Evolutionary conservation across 2,329 filamentous ascomycete genomes (phyloP).

Genomic region (Sphaerulina populicola): DNA sequence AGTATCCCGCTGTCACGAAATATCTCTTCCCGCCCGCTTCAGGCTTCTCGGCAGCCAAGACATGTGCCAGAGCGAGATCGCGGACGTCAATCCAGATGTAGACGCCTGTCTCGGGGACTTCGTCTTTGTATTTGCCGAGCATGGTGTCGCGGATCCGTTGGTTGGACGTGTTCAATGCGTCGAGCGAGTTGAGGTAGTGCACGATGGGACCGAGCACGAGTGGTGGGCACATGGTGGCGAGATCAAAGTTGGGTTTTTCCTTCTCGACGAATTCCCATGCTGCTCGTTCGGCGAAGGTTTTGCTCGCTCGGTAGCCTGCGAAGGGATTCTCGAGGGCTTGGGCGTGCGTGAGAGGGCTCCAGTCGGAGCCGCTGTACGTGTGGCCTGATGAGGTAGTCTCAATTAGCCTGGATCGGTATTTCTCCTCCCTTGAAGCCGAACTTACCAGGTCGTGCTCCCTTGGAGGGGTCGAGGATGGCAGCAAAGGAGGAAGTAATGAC

Average conservation of each 20-base stretch:
- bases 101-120: constrained; percentile 46
- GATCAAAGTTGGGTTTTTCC: constrained; percentile 44
- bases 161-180: constrained; percentile 66
- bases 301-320: constrained; percentile 45
- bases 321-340: constrained; percentile 39
- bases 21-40: constrained; percentile 51
- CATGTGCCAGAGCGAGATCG: constrained; percentile 20
- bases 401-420: too few species aligned
- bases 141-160: constrained; percentile 54
- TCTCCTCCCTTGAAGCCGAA: too few species aligned
- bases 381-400: constrained; percentile 28
- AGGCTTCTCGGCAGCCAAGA: constrained; percentile 40
- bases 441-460: constrained; percentile 38
- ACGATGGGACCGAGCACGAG: constrained; percentile 45
- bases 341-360: constrained; percentile 50
- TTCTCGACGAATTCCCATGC: constrained; percentile 48
- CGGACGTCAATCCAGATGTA: constrained; percentile 26
- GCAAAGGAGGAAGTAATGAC: constrained; percentile 64
- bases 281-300: constrained; percentile 54
- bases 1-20: constrained; percentile 54
- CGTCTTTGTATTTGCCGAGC: constrained; percentile 51
- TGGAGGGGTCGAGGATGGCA: constrained; percentile 51
- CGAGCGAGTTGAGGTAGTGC: constrained; percentile 54
- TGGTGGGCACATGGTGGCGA: constrained; percentile 45
- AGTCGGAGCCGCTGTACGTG: constrained; percentile 48